Percentiles rank a stretch among this genome's conserved stretches.
These are phyloP conservation scores for Aspergillus latus DNA, from an alignment of 2,329 filamentous ascomycete genomes.

Conservation along the genomic window DNA sequence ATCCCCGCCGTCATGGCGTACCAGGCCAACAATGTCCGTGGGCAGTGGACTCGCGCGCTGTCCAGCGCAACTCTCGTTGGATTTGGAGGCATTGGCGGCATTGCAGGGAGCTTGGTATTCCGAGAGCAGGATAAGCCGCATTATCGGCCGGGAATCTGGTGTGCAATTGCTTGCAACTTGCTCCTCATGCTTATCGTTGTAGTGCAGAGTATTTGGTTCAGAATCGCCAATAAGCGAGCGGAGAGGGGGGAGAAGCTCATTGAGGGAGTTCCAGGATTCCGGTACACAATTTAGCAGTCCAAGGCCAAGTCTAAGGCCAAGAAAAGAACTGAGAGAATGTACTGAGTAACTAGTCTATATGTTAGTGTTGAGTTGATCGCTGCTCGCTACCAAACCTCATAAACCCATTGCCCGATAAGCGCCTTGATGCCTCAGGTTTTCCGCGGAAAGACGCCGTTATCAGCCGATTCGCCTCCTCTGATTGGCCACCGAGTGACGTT, in stretches of 20 bases:
- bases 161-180: conserved; percentile 36
- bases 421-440: conserved; percentile 9
- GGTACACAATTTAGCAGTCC: conserved; percentile 32
- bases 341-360: too few relatives aligned
- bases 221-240: conserved; percentile 35
- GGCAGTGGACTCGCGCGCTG: conserved; percentile 84
- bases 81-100: conserved; percentile 75
- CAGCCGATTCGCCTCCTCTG: neutral
- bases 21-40: conserved; percentile 84
- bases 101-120: conserved; percentile 74
- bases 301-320: too few relatives aligned
- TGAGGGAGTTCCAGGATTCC: conserved; percentile 38
- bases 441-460: conserved; percentile 18
- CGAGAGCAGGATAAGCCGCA: conserved; percentile 42
- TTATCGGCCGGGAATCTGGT: conserved; percentile 37
- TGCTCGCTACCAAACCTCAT: too few relatives aligned
- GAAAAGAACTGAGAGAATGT: too few relatives aligned
- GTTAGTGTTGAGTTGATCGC: too few relatives aligned
- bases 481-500: conserved; percentile 17
- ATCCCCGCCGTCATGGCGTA: conserved; percentile 73
- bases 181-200: conserved; percentile 33
- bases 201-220: conserved; percentile 33
- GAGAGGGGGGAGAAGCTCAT: conserved; percentile 36
- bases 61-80: conserved; percentile 74
- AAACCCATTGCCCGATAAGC: neutral